A percentile compares a stretch with the other conserved stretches of the same genome.
Evolutionary conservation across 2,329 filamentous ascomycete genomes (phyloP).

Genomic region (Cercospora nicotianae): DNA sequence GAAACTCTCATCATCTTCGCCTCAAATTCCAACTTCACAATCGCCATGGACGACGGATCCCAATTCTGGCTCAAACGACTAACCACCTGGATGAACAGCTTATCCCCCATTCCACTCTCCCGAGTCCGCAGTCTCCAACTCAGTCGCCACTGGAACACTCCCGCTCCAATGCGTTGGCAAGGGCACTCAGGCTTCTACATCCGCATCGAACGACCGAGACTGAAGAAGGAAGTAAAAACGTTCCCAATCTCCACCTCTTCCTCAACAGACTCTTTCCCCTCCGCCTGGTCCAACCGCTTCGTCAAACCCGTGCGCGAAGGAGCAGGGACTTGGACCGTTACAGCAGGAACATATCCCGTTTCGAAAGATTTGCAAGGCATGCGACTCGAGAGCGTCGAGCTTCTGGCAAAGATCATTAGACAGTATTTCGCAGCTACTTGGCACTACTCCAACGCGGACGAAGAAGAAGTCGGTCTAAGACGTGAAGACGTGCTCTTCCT

Average conservation of each 20-base stretch:
- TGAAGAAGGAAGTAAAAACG: neutral
- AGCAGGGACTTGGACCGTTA: conserved; percentile 18
- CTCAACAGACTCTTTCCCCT: conserved; percentile 13
- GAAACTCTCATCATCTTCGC: conserved; percentile 32
- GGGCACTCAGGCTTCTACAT: conserved; percentile 36
- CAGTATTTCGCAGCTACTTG: conserved; percentile 5
- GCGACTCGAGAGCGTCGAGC: conserved; percentile 30
- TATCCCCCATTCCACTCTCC: conserved; percentile 19
- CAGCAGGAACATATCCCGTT: conserved; percentile 25
- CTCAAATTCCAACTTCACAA: conserved; percentile 24
- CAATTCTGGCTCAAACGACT: conserved; percentile 16
- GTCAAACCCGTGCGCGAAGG: conserved; percentile 12
- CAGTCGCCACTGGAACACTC: conserved; percentile 30
- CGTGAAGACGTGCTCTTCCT: conserved; percentile 24
- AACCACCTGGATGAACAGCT: conserved; percentile 22
- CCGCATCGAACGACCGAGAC: conserved; percentile 20
- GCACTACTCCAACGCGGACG: neutral
- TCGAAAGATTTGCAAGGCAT: conserved; percentile 27
- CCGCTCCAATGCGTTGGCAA: conserved; percentile 27
- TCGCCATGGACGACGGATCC: conserved; percentile 25
- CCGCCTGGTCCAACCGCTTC: conserved; percentile 19
- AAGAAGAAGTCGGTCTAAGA: neutral
- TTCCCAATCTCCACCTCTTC: neutral
- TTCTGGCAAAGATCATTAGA: conserved; percentile 24
- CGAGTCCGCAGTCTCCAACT: conserved; percentile 28